Percentiles rank a stretch among this genome's conserved stretches.
Evolutionary conservation across 75 land plant genomes (phyloP).

Genomic region (Selaginella tamariscina): DNA sequence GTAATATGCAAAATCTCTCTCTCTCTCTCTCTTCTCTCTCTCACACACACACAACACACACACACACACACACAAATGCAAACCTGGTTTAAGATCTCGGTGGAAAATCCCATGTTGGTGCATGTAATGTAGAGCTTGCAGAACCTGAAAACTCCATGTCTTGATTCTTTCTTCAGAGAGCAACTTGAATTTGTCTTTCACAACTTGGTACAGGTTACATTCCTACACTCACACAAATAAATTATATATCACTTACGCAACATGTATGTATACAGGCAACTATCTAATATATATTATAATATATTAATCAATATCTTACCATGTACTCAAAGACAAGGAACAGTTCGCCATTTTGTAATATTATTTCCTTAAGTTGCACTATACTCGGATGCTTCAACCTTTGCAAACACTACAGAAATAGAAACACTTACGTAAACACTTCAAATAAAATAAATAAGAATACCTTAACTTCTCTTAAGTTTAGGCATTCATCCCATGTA

Average conservation of each 20-base stretch:
- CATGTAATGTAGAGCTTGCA: conserved; percentile 69
- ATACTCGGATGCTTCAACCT: conserved; percentile 71
- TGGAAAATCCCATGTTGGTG: conserved; percentile 71
- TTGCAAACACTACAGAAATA: conserved; percentile 37
- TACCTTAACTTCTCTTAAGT: neutral
- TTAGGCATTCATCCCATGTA: neutral
- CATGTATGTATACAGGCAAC: neutral
- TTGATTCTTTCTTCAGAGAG: conserved; percentile 52
- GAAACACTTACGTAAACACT: neutral
- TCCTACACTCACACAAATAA: conserved; percentile 29
- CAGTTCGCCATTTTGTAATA: conserved; percentile 48
- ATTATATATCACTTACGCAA: neutral
- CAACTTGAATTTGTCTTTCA: conserved; percentile 34
- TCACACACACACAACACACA: too few relatives aligned
- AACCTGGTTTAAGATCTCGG: conserved; percentile 89
- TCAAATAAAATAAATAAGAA: neutral
- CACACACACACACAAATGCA: too few relatives aligned
- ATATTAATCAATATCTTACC: conserved; percentile 36
- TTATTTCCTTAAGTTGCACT: conserved; percentile 60
- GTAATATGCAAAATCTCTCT: conserved; percentile 5
- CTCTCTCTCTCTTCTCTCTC: too few relatives aligned
- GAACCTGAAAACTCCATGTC: conserved; percentile 49
- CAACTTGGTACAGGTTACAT: conserved; percentile 58
- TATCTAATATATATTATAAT: too few relatives aligned
- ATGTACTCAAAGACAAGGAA: conserved; percentile 83